Base-by-base conservation (phyloP, 176 grass and related monocot genomes). In the Juncus inflexus region DNA sequence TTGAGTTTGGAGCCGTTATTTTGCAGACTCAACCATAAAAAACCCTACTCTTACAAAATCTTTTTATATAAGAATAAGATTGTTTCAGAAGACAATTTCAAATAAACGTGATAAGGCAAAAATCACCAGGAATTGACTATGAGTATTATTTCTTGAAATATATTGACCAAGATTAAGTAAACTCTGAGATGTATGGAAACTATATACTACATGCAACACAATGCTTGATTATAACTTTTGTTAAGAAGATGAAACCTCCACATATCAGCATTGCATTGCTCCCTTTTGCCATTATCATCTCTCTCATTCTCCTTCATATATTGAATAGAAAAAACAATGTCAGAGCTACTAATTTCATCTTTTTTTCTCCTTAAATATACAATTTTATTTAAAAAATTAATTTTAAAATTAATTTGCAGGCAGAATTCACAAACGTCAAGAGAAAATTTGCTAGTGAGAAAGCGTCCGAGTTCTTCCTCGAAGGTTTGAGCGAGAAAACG, bases 381-480 rank as follows among this genome's bases (percentile, higher is more conserved):
- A 75, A 45, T 12, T 52, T 52, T 13, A 8, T 47, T 47, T 47
- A 47, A 47, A 6, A 2, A 47, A 64, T 12, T 51, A 15, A 62
- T 56, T 45, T 63, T 75, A 50, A 51, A 16, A 64, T 38, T 41
- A 38, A 13, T 45, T 12, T 66, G 52, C 60, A 95, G 74, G 61
- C 76, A 52, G 90, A 81, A 1, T 71, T 45, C 15, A 51, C 75
- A 63, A 89, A 53, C 77, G 80, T 60, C 50, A 2, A 60, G 45
- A 45, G 49, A 64, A 73, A 79, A 65, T 73, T 75, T 42, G 78
- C 78, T 64, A 87, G 79, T 79, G 73, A 75, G 67, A 85, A 72
- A 5, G 67, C 73, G 11, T 75, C 81, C 36, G 10, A 51, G 15
- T 87, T 96, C 78, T 84, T 92, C 78, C 80, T 94, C 75, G 69